phyloP scores from a whole-genome alignment of 495 filamentous ascomycete species.

The Clavariopsis aquatica region DNA sequence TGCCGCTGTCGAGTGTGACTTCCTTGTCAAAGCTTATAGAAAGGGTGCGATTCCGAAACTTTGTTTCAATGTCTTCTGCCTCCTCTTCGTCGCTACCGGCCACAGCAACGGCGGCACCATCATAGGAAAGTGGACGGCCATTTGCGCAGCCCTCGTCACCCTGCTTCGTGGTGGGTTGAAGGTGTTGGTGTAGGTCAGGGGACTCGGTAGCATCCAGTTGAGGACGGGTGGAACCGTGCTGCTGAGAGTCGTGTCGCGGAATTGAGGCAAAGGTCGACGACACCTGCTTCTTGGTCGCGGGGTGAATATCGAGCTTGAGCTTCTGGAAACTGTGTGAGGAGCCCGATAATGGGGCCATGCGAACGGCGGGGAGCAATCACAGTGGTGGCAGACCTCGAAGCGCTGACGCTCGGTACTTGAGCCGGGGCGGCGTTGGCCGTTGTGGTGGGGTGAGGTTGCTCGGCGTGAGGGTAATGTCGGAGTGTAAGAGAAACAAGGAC shows the following conservation, averaged over 20 bases:
- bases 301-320: constrained; percentile 38
- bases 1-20: constrained; percentile 48
- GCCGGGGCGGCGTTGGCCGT: background rate
- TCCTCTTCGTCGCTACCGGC: constrained; percentile 6
- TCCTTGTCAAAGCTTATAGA: constrained; percentile 49
- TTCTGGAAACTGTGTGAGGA: constrained; percentile 41
- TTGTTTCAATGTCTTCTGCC: constrained; percentile 22
- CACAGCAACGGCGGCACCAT: constrained; percentile 4
- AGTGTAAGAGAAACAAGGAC: constrained; percentile 26
- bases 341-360: constrained; percentile 35
- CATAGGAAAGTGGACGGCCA: constrained; percentile 4
- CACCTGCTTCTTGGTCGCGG: constrained; percentile 25
- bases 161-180: constrained; percentile 5
- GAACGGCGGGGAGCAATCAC: constrained; percentile 30
- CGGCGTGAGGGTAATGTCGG: constrained; percentile 33
- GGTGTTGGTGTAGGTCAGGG: background rate
- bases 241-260: constrained; percentile 25
- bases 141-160: constrained; percentile 11
- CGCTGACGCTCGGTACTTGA: constrained; percentile 21
- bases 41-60: constrained; percentile 36
- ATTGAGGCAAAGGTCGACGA: constrained; percentile 37
- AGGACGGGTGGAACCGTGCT: constrained; percentile 13
- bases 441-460: constrained; percentile 34
- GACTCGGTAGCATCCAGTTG: background rate
- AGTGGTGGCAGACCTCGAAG: constrained; percentile 30